Evolutionary conservation across 441 rosid species (phyloP).

Genomic region (Eutrema salsugineum): DNA sequence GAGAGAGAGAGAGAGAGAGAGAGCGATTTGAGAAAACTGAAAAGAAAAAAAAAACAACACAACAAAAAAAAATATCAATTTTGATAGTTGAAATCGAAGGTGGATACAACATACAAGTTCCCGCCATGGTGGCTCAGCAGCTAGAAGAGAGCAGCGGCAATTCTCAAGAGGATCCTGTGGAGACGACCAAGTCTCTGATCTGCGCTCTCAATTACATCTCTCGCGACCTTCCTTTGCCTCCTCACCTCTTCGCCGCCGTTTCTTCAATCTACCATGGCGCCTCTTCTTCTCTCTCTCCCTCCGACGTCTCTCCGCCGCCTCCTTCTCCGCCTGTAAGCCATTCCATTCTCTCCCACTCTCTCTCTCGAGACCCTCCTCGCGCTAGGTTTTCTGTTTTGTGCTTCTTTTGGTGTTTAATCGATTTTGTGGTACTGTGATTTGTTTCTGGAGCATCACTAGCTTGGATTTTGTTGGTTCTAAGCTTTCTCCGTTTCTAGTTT

Average conservation of each 20-base stretch:
- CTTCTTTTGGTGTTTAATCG: not conserved
- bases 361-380: conserved; percentile 11
- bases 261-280: conserved; percentile 61
- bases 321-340: conserved; percentile 46
- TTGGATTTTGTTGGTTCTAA: not conserved
- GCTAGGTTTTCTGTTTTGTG: not conserved
- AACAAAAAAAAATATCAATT: conserved; percentile 5
- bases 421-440: conserved; percentile 3
- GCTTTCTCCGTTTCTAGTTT: not conserved
- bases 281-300: conserved; percentile 29
- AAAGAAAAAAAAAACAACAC: not conserved
- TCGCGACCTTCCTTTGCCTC: conserved; percentile 91
- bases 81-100: conserved; percentile 28
- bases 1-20: not conserved
- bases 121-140: conserved; percentile 75
- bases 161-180: conserved; percentile 34
- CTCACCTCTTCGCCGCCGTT: conserved; percentile 61
- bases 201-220: conserved; percentile 85
- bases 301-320: conserved; percentile 12
- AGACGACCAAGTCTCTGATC: conserved; percentile 72
- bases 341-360: not conserved
- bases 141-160: conserved; percentile 42
- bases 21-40: conserved; percentile 1
- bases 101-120: conserved; percentile 31
- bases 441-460: not conserved